These are phyloP conservation scores for Aspergillus ruber DNA, from an alignment of 2,329 filamentous ascomycete species.

Conservation along the genomic window DNA sequence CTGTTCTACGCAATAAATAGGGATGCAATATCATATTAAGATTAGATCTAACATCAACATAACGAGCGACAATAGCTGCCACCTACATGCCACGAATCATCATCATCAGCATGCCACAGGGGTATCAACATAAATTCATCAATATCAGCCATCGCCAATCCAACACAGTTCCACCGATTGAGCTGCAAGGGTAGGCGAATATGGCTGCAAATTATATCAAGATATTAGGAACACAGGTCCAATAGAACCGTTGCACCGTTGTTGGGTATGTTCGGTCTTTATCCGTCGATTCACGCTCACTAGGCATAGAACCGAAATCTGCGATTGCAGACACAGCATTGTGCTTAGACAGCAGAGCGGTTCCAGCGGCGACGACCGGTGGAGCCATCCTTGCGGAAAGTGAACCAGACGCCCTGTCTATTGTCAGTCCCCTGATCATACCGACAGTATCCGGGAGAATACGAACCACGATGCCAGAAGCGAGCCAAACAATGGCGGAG, in stretches of 20 bases:
- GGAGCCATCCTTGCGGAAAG: constrained; percentile 20
- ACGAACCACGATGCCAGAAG: constrained; percentile 51
- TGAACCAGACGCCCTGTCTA: constrained; percentile 31
- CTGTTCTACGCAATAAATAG: neutral
- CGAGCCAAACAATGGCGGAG: constrained; percentile 64
- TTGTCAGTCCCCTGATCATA: constrained; percentile 5
- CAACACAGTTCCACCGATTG: too few relatives aligned
- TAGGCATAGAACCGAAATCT: neutral
- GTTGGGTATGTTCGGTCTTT: too few relatives aligned
- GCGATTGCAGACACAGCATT: neutral
- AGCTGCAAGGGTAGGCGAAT: too few relatives aligned
- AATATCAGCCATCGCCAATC: neutral
- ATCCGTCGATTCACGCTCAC: too few relatives aligned
- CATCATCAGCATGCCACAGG: constrained; percentile 1
- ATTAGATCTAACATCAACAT: constrained; percentile 1
- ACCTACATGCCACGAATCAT: neutral
- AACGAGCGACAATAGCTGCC: neutral
- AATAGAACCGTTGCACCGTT: too few relatives aligned
- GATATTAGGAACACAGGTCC: neutral
- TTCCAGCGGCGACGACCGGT: neutral
- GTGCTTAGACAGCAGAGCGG: neutral
- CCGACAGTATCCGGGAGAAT: neutral
- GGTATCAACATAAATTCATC: constrained; percentile 1
- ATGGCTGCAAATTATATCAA: too few relatives aligned
- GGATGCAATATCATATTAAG: neutral